Base-by-base conservation (phyloP, 169 alveolate species). In the Miamiensis avidus region DNA sequence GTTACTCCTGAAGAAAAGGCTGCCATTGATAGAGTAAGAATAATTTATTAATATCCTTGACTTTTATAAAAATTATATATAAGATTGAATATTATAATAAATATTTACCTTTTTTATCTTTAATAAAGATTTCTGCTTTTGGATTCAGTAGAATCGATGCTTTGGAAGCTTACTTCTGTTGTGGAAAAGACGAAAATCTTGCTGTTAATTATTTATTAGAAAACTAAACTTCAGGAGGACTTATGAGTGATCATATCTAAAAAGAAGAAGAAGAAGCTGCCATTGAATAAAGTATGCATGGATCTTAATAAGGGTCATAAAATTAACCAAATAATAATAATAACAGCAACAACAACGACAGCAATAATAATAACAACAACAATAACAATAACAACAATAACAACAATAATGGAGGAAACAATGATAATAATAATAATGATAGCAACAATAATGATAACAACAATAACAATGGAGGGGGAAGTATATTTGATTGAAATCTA, bases 131-230 rank as follows among this genome's bases (percentile, higher is more conserved):
- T 81, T 97, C 93, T 79, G 93, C 95, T 16, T 86, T 96, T 31
- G 99, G 99, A 76, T 98, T 98, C 89, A 95, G 99, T 34, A 95
- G 98, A 75, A 96, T 94, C 73, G 97, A 97, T 32, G 99, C 97
- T 29, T 89, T 98, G 27, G 99, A 98, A 90, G 99, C 99, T 26
- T 98, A 93, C 91, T 88, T 98, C 76, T 98, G 99, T 4, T 98
- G 99, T 88, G 99, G 98, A 81, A 98, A 97, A 88, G 96, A 98
- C 87, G 99, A 98, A 92, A 99, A 89, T 65, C 31, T 82, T 78
- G 96, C 97, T 0, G 90, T 93, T 0, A 91, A 91, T 74, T 90
- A 81, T 65, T 87, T 94, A 30, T 89, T 93, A 74, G 96, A 93
- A 27, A 74, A 65, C 1, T 29, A 75, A 34, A 83, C 74, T 34